These are phyloP conservation scores for Cladorrhinum samala DNA, from an alignment of 495 filamentous ascomycete genomes.

Conservation along the genomic window DNA sequence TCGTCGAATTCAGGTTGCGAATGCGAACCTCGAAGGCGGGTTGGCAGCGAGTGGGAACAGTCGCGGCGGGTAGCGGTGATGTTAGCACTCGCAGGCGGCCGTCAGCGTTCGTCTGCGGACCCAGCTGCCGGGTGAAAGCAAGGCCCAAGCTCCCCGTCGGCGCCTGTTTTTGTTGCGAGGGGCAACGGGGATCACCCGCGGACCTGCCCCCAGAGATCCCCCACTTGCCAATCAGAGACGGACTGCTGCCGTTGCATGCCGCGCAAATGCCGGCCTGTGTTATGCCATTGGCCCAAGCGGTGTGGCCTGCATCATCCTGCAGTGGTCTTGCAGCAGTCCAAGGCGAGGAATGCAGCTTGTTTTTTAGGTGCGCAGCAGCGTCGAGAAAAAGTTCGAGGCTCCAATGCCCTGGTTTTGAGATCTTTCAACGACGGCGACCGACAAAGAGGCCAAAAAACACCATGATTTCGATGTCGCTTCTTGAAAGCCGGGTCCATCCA, in stretches of 20 bases:
- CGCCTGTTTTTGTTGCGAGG: slow-evolving; percentile 10
- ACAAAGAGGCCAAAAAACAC: not conserved
- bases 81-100: not conserved
- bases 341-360: not conserved
- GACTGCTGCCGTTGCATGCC: not conserved
- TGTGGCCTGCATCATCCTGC: not conserved
- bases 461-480: not conserved
- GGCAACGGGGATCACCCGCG: slow-evolving; percentile 7
- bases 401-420: not conserved
- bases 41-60: not conserved
- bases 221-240: slow-evolving; percentile 13
- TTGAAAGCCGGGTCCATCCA: not conserved
- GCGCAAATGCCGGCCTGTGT: not conserved
- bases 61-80: too few relatives aligned
- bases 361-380: too few relatives aligned
- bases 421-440: not conserved
- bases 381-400: not conserved
- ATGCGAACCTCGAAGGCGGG: not conserved
- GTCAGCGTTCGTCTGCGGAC: too few relatives aligned
- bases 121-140: slow-evolving; percentile 1
- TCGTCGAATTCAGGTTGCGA: not conserved
- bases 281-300: not conserved
- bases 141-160: slow-evolving; percentile 10
- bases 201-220: slow-evolving; percentile 2
- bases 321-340: not conserved